Percentiles rank a stretch among this genome's conserved stretches.
Conservation (phyloP, 2,329 filamentous ascomycete species). For the Neospermospora avenae region DNA sequence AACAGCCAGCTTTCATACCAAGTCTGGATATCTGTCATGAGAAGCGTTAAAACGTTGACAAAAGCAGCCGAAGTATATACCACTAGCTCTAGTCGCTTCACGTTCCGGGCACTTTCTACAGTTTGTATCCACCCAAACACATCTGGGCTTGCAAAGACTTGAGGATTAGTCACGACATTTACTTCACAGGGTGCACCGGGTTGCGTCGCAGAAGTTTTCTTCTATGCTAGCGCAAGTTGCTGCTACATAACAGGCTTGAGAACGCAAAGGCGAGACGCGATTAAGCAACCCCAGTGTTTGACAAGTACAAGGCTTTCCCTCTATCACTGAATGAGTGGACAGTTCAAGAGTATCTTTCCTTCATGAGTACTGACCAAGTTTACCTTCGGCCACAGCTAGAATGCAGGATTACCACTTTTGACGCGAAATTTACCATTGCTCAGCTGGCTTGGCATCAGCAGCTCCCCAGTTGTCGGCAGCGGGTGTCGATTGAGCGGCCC, state of each 20-base stretch:
- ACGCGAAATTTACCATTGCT: conserved; percentile 34
- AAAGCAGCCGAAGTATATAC: too few relatives aligned
- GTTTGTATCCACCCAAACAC: too few relatives aligned
- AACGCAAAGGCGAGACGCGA: conserved; percentile 46
- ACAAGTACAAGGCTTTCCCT: conserved; percentile 98
- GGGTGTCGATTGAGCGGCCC: conserved; percentile 44
- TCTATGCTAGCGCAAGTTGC: conserved; percentile 1
- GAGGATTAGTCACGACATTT: not conserved
- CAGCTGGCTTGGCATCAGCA: conserved; percentile 44
- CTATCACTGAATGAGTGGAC: conserved; percentile 44
- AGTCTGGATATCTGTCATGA: too few relatives aligned
- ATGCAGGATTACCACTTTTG: conserved; percentile 33
- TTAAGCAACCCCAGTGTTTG: conserved; percentile 78
- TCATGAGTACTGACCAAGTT: conserved; percentile 83
- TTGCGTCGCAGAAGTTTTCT: conserved; percentile 7
- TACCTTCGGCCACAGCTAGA: conserved; percentile 38
- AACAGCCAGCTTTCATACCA: too few relatives aligned
- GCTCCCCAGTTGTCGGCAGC: conserved; percentile 46
- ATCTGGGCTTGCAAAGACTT: too few relatives aligned
- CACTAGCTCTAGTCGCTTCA: too few relatives aligned
- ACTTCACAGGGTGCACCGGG: conserved; percentile 1
- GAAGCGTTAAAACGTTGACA: too few relatives aligned
- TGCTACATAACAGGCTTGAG: conserved; percentile 9
- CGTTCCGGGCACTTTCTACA: too few relatives aligned
- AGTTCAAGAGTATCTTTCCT: conserved; percentile 92